Conservation (phyloP, 2,329 filamentous ascomycete species). For the Penicillium freii region DNA sequence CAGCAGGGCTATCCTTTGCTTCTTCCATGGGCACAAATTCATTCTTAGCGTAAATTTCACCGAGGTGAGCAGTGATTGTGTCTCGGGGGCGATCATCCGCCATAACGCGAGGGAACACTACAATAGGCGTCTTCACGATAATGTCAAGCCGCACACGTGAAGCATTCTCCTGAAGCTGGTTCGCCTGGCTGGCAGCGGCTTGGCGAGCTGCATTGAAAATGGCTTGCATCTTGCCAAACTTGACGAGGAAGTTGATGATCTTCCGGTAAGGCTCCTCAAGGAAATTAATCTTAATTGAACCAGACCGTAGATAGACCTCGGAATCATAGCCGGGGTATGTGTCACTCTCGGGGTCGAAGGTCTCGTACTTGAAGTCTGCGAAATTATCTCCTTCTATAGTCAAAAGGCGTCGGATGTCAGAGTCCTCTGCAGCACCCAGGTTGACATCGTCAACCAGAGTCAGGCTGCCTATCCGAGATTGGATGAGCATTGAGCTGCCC, state of each 20-base stretch:
- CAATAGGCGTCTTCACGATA: slow-evolving; percentile 88
- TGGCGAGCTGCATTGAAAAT: slow-evolving; percentile 96
- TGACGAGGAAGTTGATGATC: slow-evolving; percentile 96
- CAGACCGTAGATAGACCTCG: slow-evolving; percentile 83
- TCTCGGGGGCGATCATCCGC: slow-evolving; percentile 71
- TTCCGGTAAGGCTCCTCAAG: slow-evolving; percentile 96
- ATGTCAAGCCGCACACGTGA: slow-evolving; percentile 93
- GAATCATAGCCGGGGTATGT: slow-evolving; percentile 93
- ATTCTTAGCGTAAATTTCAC: slow-evolving; percentile 96
- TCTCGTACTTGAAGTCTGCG: slow-evolving; percentile 96
- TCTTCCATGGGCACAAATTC: slow-evolving; percentile 84
- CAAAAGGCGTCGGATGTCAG: slow-evolving; percentile 78
- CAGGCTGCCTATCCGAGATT: slow-evolving; percentile 80
- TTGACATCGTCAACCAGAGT: slow-evolving; percentile 93
- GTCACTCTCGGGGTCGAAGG: slow-evolving; percentile 73
- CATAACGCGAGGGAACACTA: slow-evolving; percentile 84
- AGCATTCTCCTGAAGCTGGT: slow-evolving; percentile 84
- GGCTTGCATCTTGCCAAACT: slow-evolving; percentile 99
- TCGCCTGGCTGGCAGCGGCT: slow-evolving; percentile 90
- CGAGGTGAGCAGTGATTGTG: slow-evolving; percentile 84
- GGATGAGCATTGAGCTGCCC: slow-evolving; percentile 82
- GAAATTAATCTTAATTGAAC: slow-evolving; percentile 96
- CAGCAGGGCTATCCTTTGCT: slow-evolving; percentile 66
- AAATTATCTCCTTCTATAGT: slow-evolving; percentile 95
- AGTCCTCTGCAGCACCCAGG: slow-evolving; percentile 77